Evolutionary conservation across 177 flowering plant species (phyloP).

Genomic region (Telopea speciosissima): DNA sequence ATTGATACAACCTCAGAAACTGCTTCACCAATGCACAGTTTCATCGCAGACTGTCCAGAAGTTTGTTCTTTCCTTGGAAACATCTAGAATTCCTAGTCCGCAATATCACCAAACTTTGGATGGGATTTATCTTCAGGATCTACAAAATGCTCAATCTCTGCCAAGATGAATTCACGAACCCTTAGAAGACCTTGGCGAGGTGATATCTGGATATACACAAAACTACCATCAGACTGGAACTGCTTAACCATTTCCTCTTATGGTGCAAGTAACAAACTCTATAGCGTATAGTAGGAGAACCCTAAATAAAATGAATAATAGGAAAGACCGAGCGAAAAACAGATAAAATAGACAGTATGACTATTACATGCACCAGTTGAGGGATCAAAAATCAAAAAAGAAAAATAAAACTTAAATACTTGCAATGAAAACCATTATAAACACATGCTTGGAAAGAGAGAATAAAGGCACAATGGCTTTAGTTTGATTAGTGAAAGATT

Average conservation of each 20-base stretch:
- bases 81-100: slow-evolving; percentile 78
- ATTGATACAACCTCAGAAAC: slow-evolving; percentile 56
- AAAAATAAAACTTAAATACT: too few relatives aligned
- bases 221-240: background rate
- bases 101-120: slow-evolving; percentile 75
- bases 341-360: too few relatives aligned
- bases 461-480: too few relatives aligned
- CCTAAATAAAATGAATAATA: too few relatives aligned
- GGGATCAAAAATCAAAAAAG: too few relatives aligned
- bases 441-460: too few relatives aligned
- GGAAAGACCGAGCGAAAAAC: too few relatives aligned
- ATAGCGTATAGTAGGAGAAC: too few relatives aligned
- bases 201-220: slow-evolving; percentile 55
- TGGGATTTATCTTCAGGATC: slow-evolving; percentile 93
- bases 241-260: too few relatives aligned
- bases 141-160: slow-evolving; percentile 97
- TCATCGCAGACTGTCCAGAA: slow-evolving; percentile 62
- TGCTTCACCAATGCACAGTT: slow-evolving; percentile 63
- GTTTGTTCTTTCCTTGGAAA: slow-evolving; percentile 88
- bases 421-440: too few relatives aligned
- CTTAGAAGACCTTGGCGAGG: slow-evolving; percentile 98
- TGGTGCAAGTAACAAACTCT: too few relatives aligned
- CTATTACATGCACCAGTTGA: too few relatives aligned
- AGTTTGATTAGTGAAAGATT: background rate
- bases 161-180: slow-evolving; percentile 94